Evolutionary conservation across 768 basidiomycete genomes (phyloP).

Genomic region (Strobilomyces echinocephalus): DNA sequence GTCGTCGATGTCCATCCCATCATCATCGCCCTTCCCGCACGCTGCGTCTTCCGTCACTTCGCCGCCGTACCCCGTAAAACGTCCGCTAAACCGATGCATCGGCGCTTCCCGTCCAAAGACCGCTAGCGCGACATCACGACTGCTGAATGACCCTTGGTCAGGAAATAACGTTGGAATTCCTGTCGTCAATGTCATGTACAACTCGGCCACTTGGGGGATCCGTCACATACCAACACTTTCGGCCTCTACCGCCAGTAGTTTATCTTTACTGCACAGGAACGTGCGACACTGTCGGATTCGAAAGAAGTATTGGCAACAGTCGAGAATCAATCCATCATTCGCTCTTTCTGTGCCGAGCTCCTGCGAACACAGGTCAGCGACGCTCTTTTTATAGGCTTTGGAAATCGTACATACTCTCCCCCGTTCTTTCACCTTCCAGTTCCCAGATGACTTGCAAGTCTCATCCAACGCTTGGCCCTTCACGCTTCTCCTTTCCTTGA

Average conservation of each 20-base stretch:
- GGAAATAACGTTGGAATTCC: constrained; percentile 25
- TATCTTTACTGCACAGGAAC: constrained; percentile 65
- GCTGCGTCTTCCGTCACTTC: constrained; percentile 15
- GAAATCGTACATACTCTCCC: constrained; percentile 36
- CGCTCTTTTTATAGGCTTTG: background rate
- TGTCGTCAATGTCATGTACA: constrained; percentile 15
- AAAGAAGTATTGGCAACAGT: constrained; percentile 65
- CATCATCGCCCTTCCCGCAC: constrained; percentile 31
- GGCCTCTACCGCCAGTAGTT: constrained; percentile 54
- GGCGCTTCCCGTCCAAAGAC: constrained; percentile 42
- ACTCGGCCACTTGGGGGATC: background rate
- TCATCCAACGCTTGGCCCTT: constrained; percentile 61
- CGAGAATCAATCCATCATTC: constrained; percentile 71
- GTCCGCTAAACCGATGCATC: constrained; percentile 37
- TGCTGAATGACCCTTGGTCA: constrained; percentile 38
- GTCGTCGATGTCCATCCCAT: constrained; percentile 63
- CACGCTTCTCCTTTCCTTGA: constrained; percentile 50
- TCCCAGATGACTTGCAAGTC: constrained; percentile 55
- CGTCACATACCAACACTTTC: constrained; percentile 40
- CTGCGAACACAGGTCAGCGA: constrained; percentile 8
- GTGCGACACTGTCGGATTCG: constrained; percentile 40
- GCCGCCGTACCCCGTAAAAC: constrained; percentile 36
- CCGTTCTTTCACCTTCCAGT: constrained; percentile 51
- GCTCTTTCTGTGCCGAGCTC: constrained; percentile 33
- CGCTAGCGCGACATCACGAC: constrained; percentile 46